phyloP scores from a whole-genome alignment of 176 grass and related monocot genomes.

The Oryza longistaminata region DNA sequence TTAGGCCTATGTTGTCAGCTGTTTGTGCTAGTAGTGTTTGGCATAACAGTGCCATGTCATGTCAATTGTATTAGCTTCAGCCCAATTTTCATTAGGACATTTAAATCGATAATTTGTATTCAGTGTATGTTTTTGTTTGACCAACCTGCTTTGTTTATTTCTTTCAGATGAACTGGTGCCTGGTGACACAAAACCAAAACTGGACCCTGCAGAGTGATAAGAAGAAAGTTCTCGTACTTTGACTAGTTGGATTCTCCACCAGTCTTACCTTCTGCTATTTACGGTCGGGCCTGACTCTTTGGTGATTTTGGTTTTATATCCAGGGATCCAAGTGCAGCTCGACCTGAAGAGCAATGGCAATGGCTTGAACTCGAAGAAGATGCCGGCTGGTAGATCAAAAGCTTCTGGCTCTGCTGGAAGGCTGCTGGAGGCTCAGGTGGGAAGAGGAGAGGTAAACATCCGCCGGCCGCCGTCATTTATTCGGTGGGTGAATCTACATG shows the following conservation, averaged over 20 bases:
- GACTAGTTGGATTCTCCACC: not conserved
- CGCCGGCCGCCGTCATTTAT: not conserved
- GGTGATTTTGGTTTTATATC: not conserved
- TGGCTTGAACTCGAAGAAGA: conserved; percentile 55
- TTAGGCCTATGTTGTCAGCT: not conserved
- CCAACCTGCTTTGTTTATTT: not conserved
- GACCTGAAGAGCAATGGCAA: conserved; percentile 71
- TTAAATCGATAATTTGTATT: not conserved
- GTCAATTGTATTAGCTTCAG: not conserved
- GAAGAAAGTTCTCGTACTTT: conserved; percentile 57
- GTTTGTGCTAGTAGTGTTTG: not conserved
- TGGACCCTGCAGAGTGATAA: conserved; percentile 81
- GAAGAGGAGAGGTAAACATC: conserved; percentile 82
- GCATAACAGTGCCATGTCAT: not conserved
- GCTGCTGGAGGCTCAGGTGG: conserved; percentile 42
- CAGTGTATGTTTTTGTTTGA: not conserved
- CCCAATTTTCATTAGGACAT: not conserved
- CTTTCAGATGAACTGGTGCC: conserved; percentile 55
- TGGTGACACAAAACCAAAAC: conserved; percentile 53
- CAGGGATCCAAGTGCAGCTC: conserved; percentile 92
- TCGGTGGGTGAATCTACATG: not conserved
- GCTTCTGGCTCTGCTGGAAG: conserved; percentile 51
- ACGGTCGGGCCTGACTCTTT: not conserved
- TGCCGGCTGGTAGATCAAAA: conserved; percentile 52
- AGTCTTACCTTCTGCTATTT: not conserved